Percentiles rank a stretch among this genome's conserved stretches.
phyloP scores from a whole-genome alignment of 2,329 filamentous ascomycete genomes.

The Claviceps sp. region DNA sequence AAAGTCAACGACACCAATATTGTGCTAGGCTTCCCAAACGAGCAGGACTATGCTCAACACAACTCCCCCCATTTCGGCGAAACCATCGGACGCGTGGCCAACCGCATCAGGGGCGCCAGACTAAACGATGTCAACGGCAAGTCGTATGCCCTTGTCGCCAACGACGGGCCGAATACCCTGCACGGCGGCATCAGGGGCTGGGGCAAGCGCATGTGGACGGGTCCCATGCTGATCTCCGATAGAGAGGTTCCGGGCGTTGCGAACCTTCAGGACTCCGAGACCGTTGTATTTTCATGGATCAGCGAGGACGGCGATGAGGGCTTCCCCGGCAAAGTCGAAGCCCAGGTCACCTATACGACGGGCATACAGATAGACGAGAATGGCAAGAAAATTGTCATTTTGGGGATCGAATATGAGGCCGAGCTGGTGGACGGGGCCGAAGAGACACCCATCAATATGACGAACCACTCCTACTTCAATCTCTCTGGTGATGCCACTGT shows the following conservation, averaged over 20 bases:
- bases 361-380: conserved; percentile 49
- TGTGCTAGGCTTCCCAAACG: conserved; percentile 69
- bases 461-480: conserved; percentile 83
- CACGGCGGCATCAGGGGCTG: conserved; percentile 65
- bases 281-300: conserved; percentile 48
- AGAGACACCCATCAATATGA: conserved; percentile 88
- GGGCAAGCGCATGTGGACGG: conserved; percentile 67
- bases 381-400: conserved; percentile 51
- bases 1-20: conserved; percentile 69
- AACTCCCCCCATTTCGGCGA: conserved; percentile 79
- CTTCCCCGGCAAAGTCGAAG: conserved; percentile 74
- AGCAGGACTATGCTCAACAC: conserved; percentile 60
- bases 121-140: conserved; percentile 60
- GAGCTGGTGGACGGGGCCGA: conserved; percentile 64
- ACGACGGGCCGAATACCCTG: conserved; percentile 64
- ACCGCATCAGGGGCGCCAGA: conserved; percentile 61
- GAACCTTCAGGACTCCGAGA: conserved; percentile 47
- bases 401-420: conserved; percentile 84
- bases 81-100: conserved; percentile 77
- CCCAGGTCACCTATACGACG: conserved; percentile 64
- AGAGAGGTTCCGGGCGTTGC: conserved; percentile 36
- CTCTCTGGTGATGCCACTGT: conserved; percentile 39
- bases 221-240: conserved; percentile 48
- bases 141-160: conserved; percentile 56
- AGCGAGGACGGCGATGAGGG: conserved; percentile 79